Evolutionary conservation across 768 basidiomycete genomes (phyloP), one percentile per base, ranked within the genome.

Genomic region (Pulveroboletus frians): DNA sequence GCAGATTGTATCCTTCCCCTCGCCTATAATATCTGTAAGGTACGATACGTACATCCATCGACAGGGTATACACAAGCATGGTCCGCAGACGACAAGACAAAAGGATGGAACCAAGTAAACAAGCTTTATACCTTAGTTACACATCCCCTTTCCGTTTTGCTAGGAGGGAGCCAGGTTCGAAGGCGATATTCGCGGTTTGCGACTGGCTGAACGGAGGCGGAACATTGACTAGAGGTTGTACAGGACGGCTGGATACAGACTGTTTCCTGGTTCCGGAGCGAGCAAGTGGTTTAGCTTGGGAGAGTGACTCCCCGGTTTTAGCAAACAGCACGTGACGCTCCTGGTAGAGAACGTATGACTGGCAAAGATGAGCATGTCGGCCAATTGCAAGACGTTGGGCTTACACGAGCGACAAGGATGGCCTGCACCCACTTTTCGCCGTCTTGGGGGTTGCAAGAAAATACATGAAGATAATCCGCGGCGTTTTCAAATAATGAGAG

Each of bases 311-410:
- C 34, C 50, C 55, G 1, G 58, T 29, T 51, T 59, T 67, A 26
- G 67, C 54, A 85, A 74, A 50, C 18, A 68, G 44, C 15, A 88
- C 76, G 50, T 85, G 78, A 35, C 83, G 81, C 61, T 91, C 89
- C 68, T 91, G 89, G 59, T 84, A 76, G 17, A 92, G 74, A 41
- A 91, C 82, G 62, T 90, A 91, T 2, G 90, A 92, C 88, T 92
- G 51, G 17, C 50, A 39, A 46, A 48, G 44, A 57, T 62, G 10
- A 57, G 51, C 30, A 45, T 27, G 7, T 34, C 14, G 4, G 10
- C 53, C 29, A 39, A 18, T 10, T 3, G 8, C 49, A 13, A 32
- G 18, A 29, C 10, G 34, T 7, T 32, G 18, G 40, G 29, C 88
- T 63, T 66, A 92, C 92, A 44, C 92, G 80, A 46, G 91, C 90